Evolutionary conservation across 306 rosid species (phyloP), one percentile per base, ranked within the genome.

Genomic region (Albizia julibrissin): DNA sequence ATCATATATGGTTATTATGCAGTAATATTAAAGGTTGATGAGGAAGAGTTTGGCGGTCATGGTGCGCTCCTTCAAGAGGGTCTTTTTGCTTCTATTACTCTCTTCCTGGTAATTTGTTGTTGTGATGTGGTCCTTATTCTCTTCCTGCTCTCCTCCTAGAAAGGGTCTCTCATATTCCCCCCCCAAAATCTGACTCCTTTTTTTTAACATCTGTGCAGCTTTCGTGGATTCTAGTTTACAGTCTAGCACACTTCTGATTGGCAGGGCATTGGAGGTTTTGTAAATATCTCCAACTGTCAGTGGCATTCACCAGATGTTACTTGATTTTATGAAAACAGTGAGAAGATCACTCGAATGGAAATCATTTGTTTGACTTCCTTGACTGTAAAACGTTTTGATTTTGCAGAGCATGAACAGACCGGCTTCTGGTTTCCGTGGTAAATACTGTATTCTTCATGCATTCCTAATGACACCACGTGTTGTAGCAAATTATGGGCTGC

Each of bases 61-160:
- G 96, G 97, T 73, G 93, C 99, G 79, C 99, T 96, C 75, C 99
- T 96, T 56, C 99, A 93, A 85, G 99, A 96, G 83, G 99, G 99
- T 21, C 94, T 96, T 84, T 96, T 96, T 59, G 99, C 99, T 43
- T 96, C 99, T 42, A 40, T 85, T 76, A 96, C 98, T 75, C 97
- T 96, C 22, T 96, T 96, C 87, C 92, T 96, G 98, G 99, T 96
- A 96, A 39, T 78, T 68, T 69, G 13, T 50, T 74, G 33, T 69
- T 58, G n/a, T 24, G 58, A 26, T 6, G n/a, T 26, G 58, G 56
- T 44, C n/a, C 34, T 71, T 13, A 71, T 22, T 69, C 58, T 44
- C 39, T 26, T 26, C 39, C 75, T 44, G 34, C 54, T 27, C 34
- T n/a, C 19, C 34, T 70, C 4, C 54, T 42, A 6, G 18, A 14